A percentile compares a stretch with the other conserved stretches of the same genome.
phyloP scores from a whole-genome alignment of 2,329 filamentous ascomycete genomes.

The Fusarium mundagurra region DNA sequence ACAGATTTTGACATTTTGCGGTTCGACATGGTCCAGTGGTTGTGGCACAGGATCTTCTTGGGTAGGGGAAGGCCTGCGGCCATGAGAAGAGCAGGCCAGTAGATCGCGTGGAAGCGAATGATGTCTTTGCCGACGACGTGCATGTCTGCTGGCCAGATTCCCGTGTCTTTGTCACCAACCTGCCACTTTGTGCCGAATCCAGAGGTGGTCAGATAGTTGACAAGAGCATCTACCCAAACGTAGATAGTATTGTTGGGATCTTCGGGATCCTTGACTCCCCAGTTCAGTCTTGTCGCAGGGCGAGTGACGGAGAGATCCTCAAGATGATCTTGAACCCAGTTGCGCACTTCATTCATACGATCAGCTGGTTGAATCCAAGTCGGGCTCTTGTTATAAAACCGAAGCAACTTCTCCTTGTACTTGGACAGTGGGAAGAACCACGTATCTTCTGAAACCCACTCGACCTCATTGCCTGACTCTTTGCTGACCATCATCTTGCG shows the following conservation, averaged over 20 bases:
- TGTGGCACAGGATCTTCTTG: constrained; percentile 84
- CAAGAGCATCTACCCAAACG: constrained; percentile 95
- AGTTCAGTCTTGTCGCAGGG: constrained; percentile 78
- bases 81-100: constrained; percentile 97
- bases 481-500: constrained; percentile 82
- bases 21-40: constrained; percentile 92
- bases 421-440: constrained; percentile 94
- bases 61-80: constrained; percentile 84
- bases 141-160: constrained; percentile 89
- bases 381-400: constrained; percentile 82
- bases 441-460: constrained; percentile 93
- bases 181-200: constrained; percentile 75
- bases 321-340: constrained; percentile 79
- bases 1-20: constrained; percentile 97
- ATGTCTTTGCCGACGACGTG: constrained; percentile 98
- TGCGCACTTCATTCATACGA: constrained; percentile 81
- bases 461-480: constrained; percentile 91
- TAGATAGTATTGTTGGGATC: constrained; percentile 92
- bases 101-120: constrained; percentile 93
- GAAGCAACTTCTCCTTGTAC: constrained; percentile 79
- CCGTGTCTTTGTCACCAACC: constrained; percentile 68
- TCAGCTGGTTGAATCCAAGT: constrained; percentile 77
- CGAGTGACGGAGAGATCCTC: constrained; percentile 91
- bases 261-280: constrained; percentile 90
- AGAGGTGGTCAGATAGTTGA: constrained; percentile 91